These are phyloP conservation scores for Eucalyptus guilfoylei DNA, from an alignment of 345 rosid genomes.

Conservation along the genomic window DNA sequence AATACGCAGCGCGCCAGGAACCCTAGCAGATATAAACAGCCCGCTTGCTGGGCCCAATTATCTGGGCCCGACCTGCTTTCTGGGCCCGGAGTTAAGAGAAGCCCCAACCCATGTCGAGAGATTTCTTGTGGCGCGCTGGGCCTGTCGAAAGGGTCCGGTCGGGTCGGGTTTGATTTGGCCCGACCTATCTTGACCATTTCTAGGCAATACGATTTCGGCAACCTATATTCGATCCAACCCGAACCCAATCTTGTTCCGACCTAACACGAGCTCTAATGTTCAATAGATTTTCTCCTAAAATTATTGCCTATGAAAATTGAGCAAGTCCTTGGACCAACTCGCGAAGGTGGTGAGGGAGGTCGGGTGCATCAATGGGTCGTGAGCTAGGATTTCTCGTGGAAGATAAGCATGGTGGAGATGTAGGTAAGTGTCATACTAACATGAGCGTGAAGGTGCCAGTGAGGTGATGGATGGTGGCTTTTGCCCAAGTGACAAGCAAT, in stretches of 20 bases:
- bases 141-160: neutral
- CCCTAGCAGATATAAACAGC: neutral
- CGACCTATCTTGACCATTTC: neutral
- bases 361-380: neutral
- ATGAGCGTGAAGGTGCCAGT: neutral
- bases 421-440: neutral
- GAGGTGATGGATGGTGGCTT: neutral
- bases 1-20: neutral
- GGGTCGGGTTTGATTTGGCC: neutral
- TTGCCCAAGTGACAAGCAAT: neutral
- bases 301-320: neutral
- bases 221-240: neutral
- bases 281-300: neutral
- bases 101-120: neutral
- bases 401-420: neutral
- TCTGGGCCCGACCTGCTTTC: neutral
- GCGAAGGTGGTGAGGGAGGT: neutral
- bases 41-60: neutral
- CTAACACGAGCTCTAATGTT: neutral
- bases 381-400: neutral
- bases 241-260: neutral
- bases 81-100: neutral
- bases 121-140: neutral
- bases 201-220: neutral
- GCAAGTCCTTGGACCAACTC: neutral